A percentile compares a stretch with the other conserved stretches of the same genome.
These are phyloP conservation scores for Botryotinia calthae DNA, from an alignment of 2,329 filamentous ascomycete genomes.

Conservation along the genomic window DNA sequence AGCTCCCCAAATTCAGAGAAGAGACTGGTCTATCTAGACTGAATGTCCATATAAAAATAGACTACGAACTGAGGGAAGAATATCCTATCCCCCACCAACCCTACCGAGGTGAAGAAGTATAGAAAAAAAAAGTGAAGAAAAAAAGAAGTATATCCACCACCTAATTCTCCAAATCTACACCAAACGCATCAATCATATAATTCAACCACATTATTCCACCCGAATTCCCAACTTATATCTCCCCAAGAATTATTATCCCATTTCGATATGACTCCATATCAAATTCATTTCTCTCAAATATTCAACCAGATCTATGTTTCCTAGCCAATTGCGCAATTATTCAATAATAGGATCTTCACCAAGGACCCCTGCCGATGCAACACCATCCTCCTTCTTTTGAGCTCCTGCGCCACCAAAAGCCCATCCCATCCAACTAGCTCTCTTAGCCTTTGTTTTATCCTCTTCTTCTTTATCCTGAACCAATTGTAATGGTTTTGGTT, in stretches of 20 bases:
- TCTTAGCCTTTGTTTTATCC: constrained; percentile 52
- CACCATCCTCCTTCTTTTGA: constrained; percentile 17
- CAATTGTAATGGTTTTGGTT: constrained; percentile 79
- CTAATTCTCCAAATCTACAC: background rate
- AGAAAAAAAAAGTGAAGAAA: background rate
- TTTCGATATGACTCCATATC: background rate
- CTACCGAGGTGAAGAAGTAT: background rate
- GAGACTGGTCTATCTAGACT: constrained; percentile 1
- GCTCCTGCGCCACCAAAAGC: constrained; percentile 36
- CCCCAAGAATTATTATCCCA: constrained; percentile 5
- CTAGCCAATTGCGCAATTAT: constrained; percentile 5
- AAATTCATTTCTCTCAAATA: background rate
- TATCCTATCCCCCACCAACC: background rate
- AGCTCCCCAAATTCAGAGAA: background rate
- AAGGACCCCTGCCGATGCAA: background rate
- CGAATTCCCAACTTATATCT: background rate
- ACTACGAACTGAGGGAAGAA: background rate
- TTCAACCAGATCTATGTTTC: background rate
- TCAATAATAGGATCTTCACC: constrained; percentile 19
- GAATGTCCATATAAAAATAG: background rate
- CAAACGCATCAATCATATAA: background rate
- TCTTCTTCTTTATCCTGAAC: constrained; percentile 67
- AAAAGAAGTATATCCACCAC: constrained; percentile 10
- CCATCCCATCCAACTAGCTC: constrained; percentile 66
- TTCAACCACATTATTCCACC: background rate